Base-by-base conservation (phyloP, 148 eudicot genomes). In the Simmondsia chinensis region DNA sequence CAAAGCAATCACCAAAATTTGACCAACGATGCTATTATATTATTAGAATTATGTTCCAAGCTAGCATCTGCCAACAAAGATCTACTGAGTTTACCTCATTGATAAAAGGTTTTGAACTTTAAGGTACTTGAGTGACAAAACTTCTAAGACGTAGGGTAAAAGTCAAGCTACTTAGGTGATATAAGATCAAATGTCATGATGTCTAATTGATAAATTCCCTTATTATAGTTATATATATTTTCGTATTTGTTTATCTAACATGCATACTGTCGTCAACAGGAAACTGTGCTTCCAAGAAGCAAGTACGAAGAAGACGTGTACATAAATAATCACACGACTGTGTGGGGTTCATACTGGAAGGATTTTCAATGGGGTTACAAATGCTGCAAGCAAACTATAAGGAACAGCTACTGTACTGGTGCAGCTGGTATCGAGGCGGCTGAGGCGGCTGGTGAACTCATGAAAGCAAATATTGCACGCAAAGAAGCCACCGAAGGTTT, bases 381-480 rank as follows among this genome's bases (percentile, higher is more conserved):
- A 47, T 83, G 94, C 57, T 88, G 96, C 47, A 74, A 66, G 38
- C 89, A 83, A 59, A 63, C 69, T 1, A 54, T 83, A 38, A 58
- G 79, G 22, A 88, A 88, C 68, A 88, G 91, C 63, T 83, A 83
- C 44, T 88, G 94, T 53, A 88, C 94, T 0, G 94, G 96, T 14
- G 74, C 82, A 54, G 91, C 96, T 59, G 96, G 96, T 30, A 88
- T 88, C 50, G 96, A 88, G 69, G 96, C 96, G 27, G 94, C 86
- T 45, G 89, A 79, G 65, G 89, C 89, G 45, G 54, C 86, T 21
- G 76, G 76, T 30, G 94, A 88, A 36, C 81, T 88, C 9, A 88
- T 83, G 94, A 88, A 66, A 58, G 89, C 86, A 20, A 88, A 88
- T 63, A 78, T 83, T 75, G 94, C 96, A 10, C 86, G 89, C 21